Base-by-base conservation (phyloP, 176 grass and related monocot genomes). In the Aegilops longissima region DNA sequence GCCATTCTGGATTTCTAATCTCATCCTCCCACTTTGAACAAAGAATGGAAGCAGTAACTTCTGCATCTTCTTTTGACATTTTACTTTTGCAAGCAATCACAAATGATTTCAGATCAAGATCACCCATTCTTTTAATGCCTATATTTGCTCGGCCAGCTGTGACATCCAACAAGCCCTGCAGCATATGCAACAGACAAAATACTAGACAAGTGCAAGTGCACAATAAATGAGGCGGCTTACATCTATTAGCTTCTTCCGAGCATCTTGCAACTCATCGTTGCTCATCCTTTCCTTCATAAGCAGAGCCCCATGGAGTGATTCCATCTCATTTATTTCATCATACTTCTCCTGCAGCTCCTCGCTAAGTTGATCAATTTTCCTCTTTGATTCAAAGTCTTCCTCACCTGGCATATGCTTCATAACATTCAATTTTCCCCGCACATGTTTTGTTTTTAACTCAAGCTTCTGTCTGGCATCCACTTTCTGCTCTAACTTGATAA, bases 1-100 rank as follows among this genome's bases (percentile, higher is more conserved):
- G 80, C 93, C 93, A 95, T 8, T 88, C 73, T 25, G 93, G 73
- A 21, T 88, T 82, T 82, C 61, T 90, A 9, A 92, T 29, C 44
- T 92, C 90, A 40, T 70, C 69, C n/a, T 95, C 87, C 93, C 93
- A 95, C 29, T 95, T 85, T 10, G 85, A 90, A 63, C 82, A 84
- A 39, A 90, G 30, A 16, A 76, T 23, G 23, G 63, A 74, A 70
- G 85, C 63, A 23, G 89, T 80, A 17, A 42, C 12, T 9, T 92
- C 81, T 42, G 84, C 84, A 34, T 94, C 88, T 42, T 83, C 87
- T 76, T 51, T 64, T 49, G 77, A 12, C 65, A 84, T 84, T 75
- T 83, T 92, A 17, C n/a, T 18, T 9, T 47, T 90, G 59, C 85
- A 95, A 11, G 82, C 87, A 85, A 30, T 84, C 20, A 68, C 63